Conservation (phyloP, 495 filamentous ascomycete species). For the Oleoguttula mirabilis region DNA sequence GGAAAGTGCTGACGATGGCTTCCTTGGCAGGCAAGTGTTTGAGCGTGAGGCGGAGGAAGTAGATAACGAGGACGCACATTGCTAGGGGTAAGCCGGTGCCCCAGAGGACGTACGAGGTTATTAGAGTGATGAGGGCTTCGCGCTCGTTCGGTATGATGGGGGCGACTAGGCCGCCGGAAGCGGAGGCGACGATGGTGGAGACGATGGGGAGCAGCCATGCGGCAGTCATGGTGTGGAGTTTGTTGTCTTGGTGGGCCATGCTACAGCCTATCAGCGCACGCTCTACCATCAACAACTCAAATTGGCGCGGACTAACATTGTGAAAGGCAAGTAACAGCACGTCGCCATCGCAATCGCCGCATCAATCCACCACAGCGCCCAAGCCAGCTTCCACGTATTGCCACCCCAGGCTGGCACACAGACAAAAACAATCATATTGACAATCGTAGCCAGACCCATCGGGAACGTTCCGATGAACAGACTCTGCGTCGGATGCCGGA, state of each 20-base stretch:
- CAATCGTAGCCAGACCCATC: constrained; percentile 51
- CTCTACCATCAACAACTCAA: no score
- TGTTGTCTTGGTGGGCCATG: constrained; percentile 28
- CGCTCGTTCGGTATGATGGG: constrained; percentile 38
- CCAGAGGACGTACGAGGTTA: constrained; percentile 47
- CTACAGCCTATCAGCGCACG: no score
- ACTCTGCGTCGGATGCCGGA: constrained; percentile 45
- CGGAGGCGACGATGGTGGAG: constrained; percentile 44
- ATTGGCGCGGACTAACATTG: constrained; percentile 37
- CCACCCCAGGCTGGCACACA: constrained; percentile 44
- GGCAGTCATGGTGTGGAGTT: constrained; percentile 42
- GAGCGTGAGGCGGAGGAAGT: constrained; percentile 47
- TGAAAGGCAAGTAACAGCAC: constrained; percentile 42
- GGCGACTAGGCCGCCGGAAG: constrained; percentile 45
- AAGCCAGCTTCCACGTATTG: constrained; percentile 29
- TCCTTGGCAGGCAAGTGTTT: constrained; percentile 46
- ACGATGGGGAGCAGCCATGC: constrained; percentile 52
- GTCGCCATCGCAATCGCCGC: constrained; percentile 38
- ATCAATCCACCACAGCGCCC: constrained; percentile 49
- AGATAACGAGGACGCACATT: constrained; percentile 44
- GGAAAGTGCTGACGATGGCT: constrained; percentile 48
- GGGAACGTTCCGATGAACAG: constrained; percentile 52
- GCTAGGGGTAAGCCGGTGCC: constrained; percentile 47
- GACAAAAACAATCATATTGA: constrained; percentile 45
- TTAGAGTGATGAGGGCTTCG: constrained; percentile 44